Base-by-base conservation (phyloP, 139 green algal species). In the Astrephomene gubernaculifera region DNA sequence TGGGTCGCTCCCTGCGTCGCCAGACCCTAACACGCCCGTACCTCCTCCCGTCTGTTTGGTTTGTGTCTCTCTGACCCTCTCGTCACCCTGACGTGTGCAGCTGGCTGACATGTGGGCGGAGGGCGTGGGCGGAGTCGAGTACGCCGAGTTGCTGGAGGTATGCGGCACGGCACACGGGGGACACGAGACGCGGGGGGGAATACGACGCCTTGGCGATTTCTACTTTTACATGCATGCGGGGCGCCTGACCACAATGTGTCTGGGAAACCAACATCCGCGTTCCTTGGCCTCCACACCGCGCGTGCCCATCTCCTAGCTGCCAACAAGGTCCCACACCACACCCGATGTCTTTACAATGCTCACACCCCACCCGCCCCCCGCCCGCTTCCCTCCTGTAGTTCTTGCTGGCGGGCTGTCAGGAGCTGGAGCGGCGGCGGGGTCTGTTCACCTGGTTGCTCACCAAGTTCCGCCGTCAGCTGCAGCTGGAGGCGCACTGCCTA, bases 91-190 rank as follows among this genome's bases (percentile, higher is more conserved):
- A n/a, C 19, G 9, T 24, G 3, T 10, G 52, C 61, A 84, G 79
- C 76, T 83, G 38, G 76, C 76, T 1, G 76, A 83, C 57, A 72
- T 83, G 76, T 83, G 76, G 79, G 39, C 64, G 2, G 79, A 76
- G n/a, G 35, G 35, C 1, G 79, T 78, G 79, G 44, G 27, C 33
- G 64, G 27, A 2, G 22, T 14, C 31, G 33, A 67, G 29, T 85
- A 78, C 36, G 79, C 79, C 17, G 79, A 75, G 45, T 45, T 85
- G 45, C 64, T 85, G 44, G 1, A 36, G 43, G 81, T 82, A 27
- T 25, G 73, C 4, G 53, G 10, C 8, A 2, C 36, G 39, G 22
- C 22, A 29, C 24, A 41, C 6, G 27, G 6, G 33, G 54, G 22
- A 70, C 35, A 4, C 5, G 29, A 68, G 0, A 2, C 7, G 71